Percentiles rank a stretch among this genome's conserved stretches.
phyloP scores from a whole-genome alignment of 148 eudicot genomes.

The Cornus florida region DNA sequence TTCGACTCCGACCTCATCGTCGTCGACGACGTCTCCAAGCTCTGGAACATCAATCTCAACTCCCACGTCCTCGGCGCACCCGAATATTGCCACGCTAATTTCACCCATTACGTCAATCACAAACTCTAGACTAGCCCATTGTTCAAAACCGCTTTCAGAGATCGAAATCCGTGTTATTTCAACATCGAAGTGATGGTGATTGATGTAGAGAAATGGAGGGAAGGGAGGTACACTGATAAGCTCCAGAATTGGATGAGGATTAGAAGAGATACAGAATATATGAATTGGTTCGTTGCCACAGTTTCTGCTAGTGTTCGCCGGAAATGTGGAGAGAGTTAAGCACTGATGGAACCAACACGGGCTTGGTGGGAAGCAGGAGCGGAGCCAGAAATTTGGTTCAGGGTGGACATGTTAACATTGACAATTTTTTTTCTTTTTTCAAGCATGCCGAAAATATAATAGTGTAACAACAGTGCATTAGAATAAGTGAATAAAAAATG shows the following conservation, averaged over 20 bases:
- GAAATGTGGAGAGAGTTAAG: slow-evolving; percentile 15
- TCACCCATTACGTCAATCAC: slow-evolving; percentile 19
- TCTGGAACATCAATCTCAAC: slow-evolving; percentile 22
- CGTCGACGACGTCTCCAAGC: slow-evolving; percentile 19
- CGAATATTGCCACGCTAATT: slow-evolving; percentile 23
- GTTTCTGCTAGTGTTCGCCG: slow-evolving; percentile 17
- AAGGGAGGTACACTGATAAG: slow-evolving; percentile 18
- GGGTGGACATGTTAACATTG: too few relatives aligned
- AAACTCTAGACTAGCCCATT: slow-evolving; percentile 19
- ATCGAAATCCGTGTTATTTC: slow-evolving; percentile 19
- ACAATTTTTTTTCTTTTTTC: too few relatives aligned
- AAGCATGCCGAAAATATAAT: too few relatives aligned
- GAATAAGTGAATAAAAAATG: too few relatives aligned
- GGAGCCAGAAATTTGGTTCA: too few relatives aligned
- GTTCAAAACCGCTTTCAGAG: slow-evolving; percentile 3
- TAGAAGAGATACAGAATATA: slow-evolving; percentile 20
- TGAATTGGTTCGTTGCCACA: slow-evolving; percentile 17
- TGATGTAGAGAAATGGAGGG: slow-evolving; percentile 14
- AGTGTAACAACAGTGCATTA: too few relatives aligned
- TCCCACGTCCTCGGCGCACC: slow-evolving; percentile 20
- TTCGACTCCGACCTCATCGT: too few relatives aligned
- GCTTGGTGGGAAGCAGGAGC: too few relatives aligned
- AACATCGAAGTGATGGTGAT: slow-evolving; percentile 23
- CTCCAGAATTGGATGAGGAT: slow-evolving; percentile 19
- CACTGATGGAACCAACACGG: slow-evolving; percentile 23